Evolutionary conservation across 176 grass and related monocot genomes (phyloP).

Genomic region (Hordeum marinum): DNA sequence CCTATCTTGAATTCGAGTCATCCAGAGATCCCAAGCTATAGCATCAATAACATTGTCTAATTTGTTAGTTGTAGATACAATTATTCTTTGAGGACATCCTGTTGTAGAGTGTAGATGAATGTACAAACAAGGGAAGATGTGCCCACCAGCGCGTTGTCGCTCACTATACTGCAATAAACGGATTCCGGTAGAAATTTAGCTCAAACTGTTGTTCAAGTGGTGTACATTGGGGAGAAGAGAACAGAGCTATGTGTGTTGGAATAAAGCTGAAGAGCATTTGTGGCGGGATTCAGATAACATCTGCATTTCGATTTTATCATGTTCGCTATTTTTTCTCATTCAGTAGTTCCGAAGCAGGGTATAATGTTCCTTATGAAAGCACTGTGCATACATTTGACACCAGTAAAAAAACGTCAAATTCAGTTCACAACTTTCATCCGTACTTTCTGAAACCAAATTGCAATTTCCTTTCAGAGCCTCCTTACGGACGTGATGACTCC

Average conservation of each 20-base stretch:
- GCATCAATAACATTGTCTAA: neutral
- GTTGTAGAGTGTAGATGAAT: constrained; percentile 36
- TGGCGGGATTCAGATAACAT: neutral
- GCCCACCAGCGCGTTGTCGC: neutral
- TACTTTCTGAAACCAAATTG: too few relatives aligned
- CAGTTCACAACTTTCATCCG: too few relatives aligned
- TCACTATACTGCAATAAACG: neutral
- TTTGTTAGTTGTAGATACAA: constrained; percentile 21
- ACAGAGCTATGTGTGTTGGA: neutral
- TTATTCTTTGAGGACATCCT: constrained; percentile 31
- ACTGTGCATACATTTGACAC: too few relatives aligned
- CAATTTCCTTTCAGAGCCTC: too few relatives aligned
- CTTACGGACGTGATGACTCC: too few relatives aligned
- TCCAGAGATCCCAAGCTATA: constrained; percentile 27
- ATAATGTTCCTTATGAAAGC: neutral
- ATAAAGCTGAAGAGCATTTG: neutral
- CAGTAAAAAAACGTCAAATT: too few relatives aligned
- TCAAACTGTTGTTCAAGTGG: neutral
- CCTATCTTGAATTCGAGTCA: constrained; percentile 50
- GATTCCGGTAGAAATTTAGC: neutral
- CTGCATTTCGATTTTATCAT: neutral
- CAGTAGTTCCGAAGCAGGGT: neutral
- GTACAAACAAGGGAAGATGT: constrained; percentile 23
- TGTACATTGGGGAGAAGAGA: constrained; percentile 15
- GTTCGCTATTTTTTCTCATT: neutral